Base-by-base conservation (phyloP, 2,329 filamentous ascomycete species). In the Fusarium sp. region DNA sequence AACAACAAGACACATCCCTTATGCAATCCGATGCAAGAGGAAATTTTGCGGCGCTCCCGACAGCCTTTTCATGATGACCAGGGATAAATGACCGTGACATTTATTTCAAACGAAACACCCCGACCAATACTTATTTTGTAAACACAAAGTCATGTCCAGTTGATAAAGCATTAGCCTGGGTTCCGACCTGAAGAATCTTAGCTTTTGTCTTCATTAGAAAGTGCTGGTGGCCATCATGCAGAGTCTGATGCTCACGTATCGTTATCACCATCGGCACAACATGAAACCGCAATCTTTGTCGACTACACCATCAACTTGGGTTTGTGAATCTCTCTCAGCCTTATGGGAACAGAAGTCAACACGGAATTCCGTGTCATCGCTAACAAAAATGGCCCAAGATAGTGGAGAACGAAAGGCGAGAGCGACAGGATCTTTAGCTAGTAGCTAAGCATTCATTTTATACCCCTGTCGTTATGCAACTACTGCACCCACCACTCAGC, bases 391-490 rank as follows among this genome's bases (percentile, higher is more conserved):
- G 16, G 30, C 14, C 14, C 30, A 48, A 50, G 41, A 7, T 20
- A n/a, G 55, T 50, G 55, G 41, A 28, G 51, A 55, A 38, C 33
- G 35, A 62, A n/a, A 33, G 60, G 28, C 9, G 41, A 57, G 33
- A 26, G 24, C 6, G 10, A 45, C n/a, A 26, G 18, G 31, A 45
- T 26, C 33, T n/a, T n/a, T n/a, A n/a, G n/a, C n/a, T n/a, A n/a
- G n/a, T 16, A 28, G 24, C 28, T 41, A 51, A 26, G 44, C 28
- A 58, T 47, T 22, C 8, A n/a, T n/a, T n/a, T n/a, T n/a, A n/a
- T 14, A 56, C n/a, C 66, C 66, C 48, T 70, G 58, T 51, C 36
- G 15, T 5, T 38, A 45, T 51, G 31, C 28, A 63, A 62, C 33
- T 41, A 24, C 42, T 51, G 31, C 28, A 63, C 55, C 33, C 47